phyloP scores from a whole-genome alignment of 2,329 filamentous ascomycete species.

The Thelonectria discophora region DNA sequence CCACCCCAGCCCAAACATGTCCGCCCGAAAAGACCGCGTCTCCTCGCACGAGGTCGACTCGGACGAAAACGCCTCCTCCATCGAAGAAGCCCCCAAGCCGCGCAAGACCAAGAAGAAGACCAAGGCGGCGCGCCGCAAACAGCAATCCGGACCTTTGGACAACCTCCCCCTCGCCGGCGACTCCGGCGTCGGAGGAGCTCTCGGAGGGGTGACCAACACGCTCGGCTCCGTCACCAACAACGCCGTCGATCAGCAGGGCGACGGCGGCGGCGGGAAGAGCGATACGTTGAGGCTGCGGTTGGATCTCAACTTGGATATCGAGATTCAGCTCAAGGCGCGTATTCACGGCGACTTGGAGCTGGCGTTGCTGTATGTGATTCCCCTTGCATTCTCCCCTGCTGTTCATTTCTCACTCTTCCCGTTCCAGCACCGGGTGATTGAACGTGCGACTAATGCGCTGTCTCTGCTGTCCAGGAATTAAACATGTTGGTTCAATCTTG shows the following conservation, averaged over 20 bases:
- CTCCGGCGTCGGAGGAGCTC: constrained; percentile 48
- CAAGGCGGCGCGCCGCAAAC: constrained; percentile 41
- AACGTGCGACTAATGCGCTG: constrained; percentile 25
- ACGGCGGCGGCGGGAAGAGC: constrained; percentile 56
- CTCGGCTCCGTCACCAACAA: constrained; percentile 53
- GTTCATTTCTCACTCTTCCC: constrained; percentile 40
- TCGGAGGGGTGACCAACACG: constrained; percentile 52
- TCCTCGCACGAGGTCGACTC: constrained; percentile 34
- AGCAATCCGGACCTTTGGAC: constrained; percentile 48
- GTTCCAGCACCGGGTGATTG: constrained; percentile 38
- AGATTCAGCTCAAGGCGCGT: constrained; percentile 85
- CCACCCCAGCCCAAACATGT: constrained; percentile 25
- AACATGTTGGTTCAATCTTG: constrained; percentile 22
- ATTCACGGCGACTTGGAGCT: constrained; percentile 86
- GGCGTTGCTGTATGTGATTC: constrained; percentile 66
- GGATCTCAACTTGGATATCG: constrained; percentile 83
- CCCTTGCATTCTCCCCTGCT: constrained; percentile 1
- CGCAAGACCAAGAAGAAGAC: constrained; percentile 44
- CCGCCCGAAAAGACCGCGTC: constrained; percentile 43
- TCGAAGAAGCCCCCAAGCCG: constrained; percentile 36
- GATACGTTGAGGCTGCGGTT: constrained; percentile 75
- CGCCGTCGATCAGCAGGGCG: constrained; percentile 49
- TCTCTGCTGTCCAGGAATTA: constrained; percentile 39
- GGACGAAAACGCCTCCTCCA: constrained; percentile 34
- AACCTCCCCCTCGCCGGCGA: constrained; percentile 49